Evolutionary conservation across 176 grass and related monocot species (phyloP), one percentile per base, ranked within the genome.

Genomic region (Carex parvula): DNA sequence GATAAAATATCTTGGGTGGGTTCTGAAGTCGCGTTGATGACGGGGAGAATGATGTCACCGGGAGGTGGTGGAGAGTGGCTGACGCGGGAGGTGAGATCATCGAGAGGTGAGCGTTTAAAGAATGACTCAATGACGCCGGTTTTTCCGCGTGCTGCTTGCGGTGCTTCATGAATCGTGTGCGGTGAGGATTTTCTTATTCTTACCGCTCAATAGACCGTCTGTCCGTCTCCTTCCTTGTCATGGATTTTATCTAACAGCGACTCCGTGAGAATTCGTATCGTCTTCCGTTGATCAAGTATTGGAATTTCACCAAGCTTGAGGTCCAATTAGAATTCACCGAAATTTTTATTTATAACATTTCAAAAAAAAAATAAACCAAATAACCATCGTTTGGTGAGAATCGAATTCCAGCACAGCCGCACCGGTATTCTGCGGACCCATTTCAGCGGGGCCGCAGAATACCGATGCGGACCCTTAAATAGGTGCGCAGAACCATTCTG

Each of bases 1-100:
- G n/a, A 64, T 10, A 69, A 62, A 18, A 14, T 44, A 26, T 7
- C 16, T 12, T 8, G 42, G 30, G 81, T 81, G 16, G 20, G 20
- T 44, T 24, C 84, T 90, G 86, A 89, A 94, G 94, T 97, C 91
- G 82, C 79, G 64, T 18, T 50, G 63, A 33, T 97, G 90, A 97
- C 90, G 88, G 15, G 14, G 70, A 82, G 58, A 73, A 52, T 85
- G 32, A 74, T 82, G 91, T 92, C 89, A 92, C n/a, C 11, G 12
- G 3, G 1, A 11, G 6, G 88, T 62, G 88, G 70, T 75, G 74
- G 85, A 70, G n/a, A 83, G 21, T 82, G 65, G 88, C 79, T 92
- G 90, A 97, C 53, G 94, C 41, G 63, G 37, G 17, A 18, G 63
- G 16, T 69, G 18, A 79, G 80, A 67, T 87, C 87, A 94, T 86